Evolutionary conservation across 805 yeast genomes (phyloP), one percentile per base, ranked within the genome.

Genomic region (Saturnispora mendoncae): DNA sequence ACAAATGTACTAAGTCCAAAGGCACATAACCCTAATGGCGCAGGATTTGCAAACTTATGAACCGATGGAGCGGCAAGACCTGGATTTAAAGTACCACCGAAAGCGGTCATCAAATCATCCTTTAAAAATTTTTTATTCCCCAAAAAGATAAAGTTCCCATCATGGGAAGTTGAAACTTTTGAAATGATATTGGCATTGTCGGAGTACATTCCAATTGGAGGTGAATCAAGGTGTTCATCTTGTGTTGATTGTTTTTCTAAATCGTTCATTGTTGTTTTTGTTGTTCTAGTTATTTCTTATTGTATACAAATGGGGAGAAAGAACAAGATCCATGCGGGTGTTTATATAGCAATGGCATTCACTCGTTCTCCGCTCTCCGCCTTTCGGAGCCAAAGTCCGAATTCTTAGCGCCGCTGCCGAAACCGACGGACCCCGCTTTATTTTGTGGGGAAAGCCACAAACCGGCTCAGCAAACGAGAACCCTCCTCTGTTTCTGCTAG

Each of bases 31-130:
- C 88, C 90, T 47, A 81, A 63, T 17, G 88, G 88, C 33, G 82
- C 82, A 24, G 90, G 88, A 52, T 81, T 80, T 43, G 80, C 88
- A 63, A 72, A 67, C 46, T 69, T 69, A 51, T 79, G 78, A 7
- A 64, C 56, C 14, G 88, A 72, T 5, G 75, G 72, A n/a, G 72
- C 69, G 25, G 73, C 59, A 43, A 67, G 37, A 68, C 84, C 90
- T 21, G 92, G 85, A 50, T 78, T 78, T 56, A 83, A 65, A 15
- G 82, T 70, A 78, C 95, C 95, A 60, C 94, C 95, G 49, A 82
- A 82, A 2, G 90, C 90, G 20, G 61, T 61, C 39, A 66, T 62
- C 43, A 82, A 66, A 38, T 82, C 88, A 39, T 68, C 58, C 51
- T 70, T 74, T 42, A 75, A 67, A 46, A 80, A 85, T 58, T 73